These are phyloP conservation scores for Ceratocystis cubensis DNA, from an alignment of 2,329 filamentous ascomycete genomes.

Conservation along the genomic window DNA sequence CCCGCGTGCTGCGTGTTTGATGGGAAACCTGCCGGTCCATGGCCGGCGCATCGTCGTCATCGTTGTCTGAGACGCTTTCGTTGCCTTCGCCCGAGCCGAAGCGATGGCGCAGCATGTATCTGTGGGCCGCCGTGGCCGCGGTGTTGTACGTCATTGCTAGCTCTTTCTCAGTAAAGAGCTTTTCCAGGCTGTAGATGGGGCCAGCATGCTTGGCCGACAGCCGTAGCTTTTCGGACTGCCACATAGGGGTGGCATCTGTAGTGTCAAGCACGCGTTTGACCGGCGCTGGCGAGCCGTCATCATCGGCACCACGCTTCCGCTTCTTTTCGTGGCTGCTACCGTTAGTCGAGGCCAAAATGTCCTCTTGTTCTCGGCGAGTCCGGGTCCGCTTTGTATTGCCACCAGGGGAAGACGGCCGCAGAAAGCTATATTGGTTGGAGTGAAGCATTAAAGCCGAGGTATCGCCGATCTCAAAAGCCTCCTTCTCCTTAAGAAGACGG, in stretches of 20 bases:
- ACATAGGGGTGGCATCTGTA: constrained; percentile 47
- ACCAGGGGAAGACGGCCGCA: constrained; percentile 51
- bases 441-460: constrained; percentile 53
- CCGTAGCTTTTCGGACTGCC: constrained; percentile 48
- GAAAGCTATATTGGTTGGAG: constrained; percentile 54
- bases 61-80: constrained; percentile 42
- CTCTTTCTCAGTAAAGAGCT: constrained; percentile 59
- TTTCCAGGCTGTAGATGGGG: constrained; percentile 53
- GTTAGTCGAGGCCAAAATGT: constrained; percentile 33
- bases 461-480: constrained; percentile 55
- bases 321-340: constrained; percentile 44
- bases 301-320: constrained; percentile 47
- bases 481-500: constrained; percentile 52
- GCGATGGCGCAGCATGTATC: constrained; percentile 47
- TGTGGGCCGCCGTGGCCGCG: constrained; percentile 49
- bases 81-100: constrained; percentile 28
- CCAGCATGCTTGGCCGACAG: constrained; percentile 43
- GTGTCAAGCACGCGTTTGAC: constrained; percentile 43
- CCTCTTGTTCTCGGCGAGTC: constrained; percentile 48
- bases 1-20: constrained; percentile 50
- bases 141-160: constrained; percentile 52
- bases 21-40: constrained; percentile 56
- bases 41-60: constrained; percentile 39
- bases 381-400: constrained; percentile 53
- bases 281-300: constrained; percentile 51